phyloP scores from a whole-genome alignment of 306 rosid species.

The Vigna angularis region DNA sequence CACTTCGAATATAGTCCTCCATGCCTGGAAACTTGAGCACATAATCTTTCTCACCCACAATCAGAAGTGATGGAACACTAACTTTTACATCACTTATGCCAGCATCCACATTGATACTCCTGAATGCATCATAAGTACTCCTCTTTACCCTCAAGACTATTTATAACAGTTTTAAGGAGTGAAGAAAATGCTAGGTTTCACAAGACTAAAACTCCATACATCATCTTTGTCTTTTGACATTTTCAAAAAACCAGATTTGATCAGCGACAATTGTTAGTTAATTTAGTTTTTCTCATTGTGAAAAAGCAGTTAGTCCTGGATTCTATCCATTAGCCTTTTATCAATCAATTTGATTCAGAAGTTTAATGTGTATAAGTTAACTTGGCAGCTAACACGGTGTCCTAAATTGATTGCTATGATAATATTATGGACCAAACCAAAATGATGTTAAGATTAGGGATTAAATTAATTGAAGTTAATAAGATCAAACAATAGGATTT shows the following conservation, averaged over 20 bases:
- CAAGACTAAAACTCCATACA: neutral
- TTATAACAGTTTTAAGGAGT: neutral
- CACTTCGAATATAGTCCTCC: constrained; percentile 61
- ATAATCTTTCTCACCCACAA: constrained; percentile 66
- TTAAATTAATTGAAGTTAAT: neutral
- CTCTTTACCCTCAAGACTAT: neutral
- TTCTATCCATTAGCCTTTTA: neutral
- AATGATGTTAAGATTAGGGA: neutral
- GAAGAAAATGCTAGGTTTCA: neutral
- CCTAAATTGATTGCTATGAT: no score
- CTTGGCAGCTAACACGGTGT: neutral
- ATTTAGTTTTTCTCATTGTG: neutral
- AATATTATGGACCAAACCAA: neutral
- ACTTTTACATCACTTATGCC: constrained; percentile 55
- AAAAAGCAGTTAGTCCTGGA: neutral
- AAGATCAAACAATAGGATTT: neutral
- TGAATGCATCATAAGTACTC: constrained; percentile 23
- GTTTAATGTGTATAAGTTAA: no score
- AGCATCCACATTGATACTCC: constrained; percentile 44
- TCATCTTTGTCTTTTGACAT: neutral
- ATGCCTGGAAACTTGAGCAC: constrained; percentile 53
- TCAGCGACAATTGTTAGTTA: neutral
- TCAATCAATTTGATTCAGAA: neutral
- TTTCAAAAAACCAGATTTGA: neutral
- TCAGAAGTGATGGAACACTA: constrained; percentile 44